Percentiles rank a stretch among this genome's conserved stretches.
Evolutionary conservation across 768 basidiomycete genomes (phyloP).

Genomic region (Chalciporus pseudorubinellus): DNA sequence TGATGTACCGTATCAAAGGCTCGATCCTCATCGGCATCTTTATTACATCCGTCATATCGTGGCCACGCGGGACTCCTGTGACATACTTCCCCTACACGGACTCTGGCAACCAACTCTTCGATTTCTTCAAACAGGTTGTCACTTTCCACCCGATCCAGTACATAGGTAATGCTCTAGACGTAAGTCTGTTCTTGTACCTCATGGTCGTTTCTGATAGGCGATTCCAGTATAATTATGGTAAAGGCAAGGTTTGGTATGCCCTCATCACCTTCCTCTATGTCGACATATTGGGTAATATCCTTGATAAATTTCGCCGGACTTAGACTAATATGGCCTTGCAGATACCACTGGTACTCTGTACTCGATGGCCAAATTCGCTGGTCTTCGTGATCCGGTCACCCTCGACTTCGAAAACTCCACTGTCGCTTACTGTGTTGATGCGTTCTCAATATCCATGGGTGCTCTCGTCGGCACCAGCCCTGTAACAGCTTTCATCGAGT

Average conservation of each 20-base stretch:
- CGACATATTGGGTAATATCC: slow-evolving; percentile 65
- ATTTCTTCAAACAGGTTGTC: slow-evolving; percentile 84
- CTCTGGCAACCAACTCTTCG: slow-evolving; percentile 68
- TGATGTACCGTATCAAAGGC: slow-evolving; percentile 84
- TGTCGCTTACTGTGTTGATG: slow-evolving; percentile 80
- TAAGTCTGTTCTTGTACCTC: slow-evolving; percentile 32
- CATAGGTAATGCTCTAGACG: slow-evolving; percentile 67
- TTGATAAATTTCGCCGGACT: background rate
- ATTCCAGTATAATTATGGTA: slow-evolving; percentile 49
- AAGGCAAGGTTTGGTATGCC: slow-evolving; percentile 83
- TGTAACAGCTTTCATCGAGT: slow-evolving; percentile 81
- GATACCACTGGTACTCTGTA: slow-evolving; percentile 71
- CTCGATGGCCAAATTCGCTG: slow-evolving; percentile 89
- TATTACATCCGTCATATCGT: slow-evolving; percentile 81
- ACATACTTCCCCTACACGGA: slow-evolving; percentile 78
- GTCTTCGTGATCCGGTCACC: slow-evolving; percentile 80
- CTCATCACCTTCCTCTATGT: slow-evolving; percentile 88
- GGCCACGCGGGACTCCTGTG: slow-evolving; percentile 80
- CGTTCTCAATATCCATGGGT: slow-evolving; percentile 78
- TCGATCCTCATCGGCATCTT: slow-evolving; percentile 82
- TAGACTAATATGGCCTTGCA: slow-evolving; percentile 2
- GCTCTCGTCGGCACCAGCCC: slow-evolving; percentile 78
- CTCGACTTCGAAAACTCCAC: slow-evolving; percentile 85
- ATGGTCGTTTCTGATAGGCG: slow-evolving; percentile 4
- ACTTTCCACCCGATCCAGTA: slow-evolving; percentile 63